phyloP scores from a whole-genome alignment of 768 basidiomycete genomes.

The Podaxis rugospora region DNA sequence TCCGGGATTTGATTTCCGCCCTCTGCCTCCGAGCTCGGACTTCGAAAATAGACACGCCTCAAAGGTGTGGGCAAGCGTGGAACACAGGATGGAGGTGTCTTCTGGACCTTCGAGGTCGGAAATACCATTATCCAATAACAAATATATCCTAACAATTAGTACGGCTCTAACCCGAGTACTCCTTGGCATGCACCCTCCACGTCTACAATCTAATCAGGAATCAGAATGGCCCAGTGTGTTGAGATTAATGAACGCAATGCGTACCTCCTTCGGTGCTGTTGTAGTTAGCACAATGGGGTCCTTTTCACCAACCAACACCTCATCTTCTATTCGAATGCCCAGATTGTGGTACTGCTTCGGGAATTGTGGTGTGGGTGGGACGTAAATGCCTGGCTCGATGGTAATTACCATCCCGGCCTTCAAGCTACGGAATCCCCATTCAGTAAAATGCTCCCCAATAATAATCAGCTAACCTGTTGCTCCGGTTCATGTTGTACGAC shows the following conservation, averaged over 20 bases:
- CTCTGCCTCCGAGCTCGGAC: neutral
- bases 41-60: neutral
- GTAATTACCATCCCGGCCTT: conserved; percentile 89
- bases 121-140: neutral
- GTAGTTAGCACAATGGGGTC: conserved; percentile 62
- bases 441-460: neutral
- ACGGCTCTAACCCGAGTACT: conserved; percentile 57
- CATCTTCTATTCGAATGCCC: conserved; percentile 92
- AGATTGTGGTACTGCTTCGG: conserved; percentile 89
- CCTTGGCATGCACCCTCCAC: conserved; percentile 81
- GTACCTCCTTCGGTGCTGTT: conserved; percentile 79
- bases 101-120: neutral
- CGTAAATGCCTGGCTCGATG: conserved; percentile 89
- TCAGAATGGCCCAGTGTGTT: neutral
- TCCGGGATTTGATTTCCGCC: neutral
- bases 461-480: conserved; percentile 27
- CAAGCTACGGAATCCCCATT: conserved; percentile 38
- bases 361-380: conserved; percentile 74
- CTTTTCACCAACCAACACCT: conserved; percentile 63
- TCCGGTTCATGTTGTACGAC: conserved; percentile 56
- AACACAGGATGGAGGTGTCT: neutral
- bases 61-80: neutral
- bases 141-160: conserved; percentile 15
- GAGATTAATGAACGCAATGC: conserved; percentile 7
- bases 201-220: conserved; percentile 51